Evolutionary conservation across 208 protist species (phyloP).

Genomic region (Trypanosoma congolense): DNA sequence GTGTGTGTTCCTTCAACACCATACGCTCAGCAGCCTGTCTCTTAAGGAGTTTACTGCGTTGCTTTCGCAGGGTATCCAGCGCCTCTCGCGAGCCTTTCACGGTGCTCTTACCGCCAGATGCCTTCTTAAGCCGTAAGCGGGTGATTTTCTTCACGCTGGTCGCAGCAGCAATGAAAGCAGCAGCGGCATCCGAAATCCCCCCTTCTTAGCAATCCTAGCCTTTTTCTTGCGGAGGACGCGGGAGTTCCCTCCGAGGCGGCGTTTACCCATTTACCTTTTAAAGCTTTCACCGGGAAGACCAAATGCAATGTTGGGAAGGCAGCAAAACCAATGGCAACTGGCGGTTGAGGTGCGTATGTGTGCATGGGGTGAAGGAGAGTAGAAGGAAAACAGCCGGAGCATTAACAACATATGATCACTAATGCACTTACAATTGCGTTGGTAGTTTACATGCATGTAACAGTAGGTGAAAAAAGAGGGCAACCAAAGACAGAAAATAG

Average conservation of each 20-base stretch:
- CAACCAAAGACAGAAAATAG: too few relatives aligned
- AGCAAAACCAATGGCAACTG: not conserved
- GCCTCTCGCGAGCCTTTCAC: conserved; percentile 2
- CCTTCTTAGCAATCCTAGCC: conserved; percentile 32
- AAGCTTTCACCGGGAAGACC: conserved; percentile 3
- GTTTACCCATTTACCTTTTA: conserved; percentile 20
- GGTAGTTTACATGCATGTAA: too few relatives aligned
- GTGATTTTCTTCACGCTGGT: conserved; percentile 13
- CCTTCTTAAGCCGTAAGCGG: conserved; percentile 22
- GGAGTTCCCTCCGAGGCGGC: conserved; percentile 22
- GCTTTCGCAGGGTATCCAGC: conserved; percentile 26
- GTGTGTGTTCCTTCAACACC: conserved; percentile 77
- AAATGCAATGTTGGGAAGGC: not conserved
- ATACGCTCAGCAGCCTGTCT: conserved; percentile 77
- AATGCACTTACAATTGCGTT: too few relatives aligned
- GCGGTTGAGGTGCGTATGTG: too few relatives aligned
- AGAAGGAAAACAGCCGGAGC: too few relatives aligned
- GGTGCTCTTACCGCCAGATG: not conserved
- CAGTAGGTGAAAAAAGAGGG: too few relatives aligned
- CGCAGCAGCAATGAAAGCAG: not conserved
- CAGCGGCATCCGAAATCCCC: not conserved
- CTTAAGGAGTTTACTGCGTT: conserved; percentile 59
- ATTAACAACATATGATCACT: too few relatives aligned
- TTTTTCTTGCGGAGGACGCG: conserved; percentile 38
- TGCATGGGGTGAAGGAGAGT: too few relatives aligned